Evolutionary conservation across 2,329 filamentous ascomycete species (phyloP).

Genomic region (Trichoderma guizhouense): DNA sequence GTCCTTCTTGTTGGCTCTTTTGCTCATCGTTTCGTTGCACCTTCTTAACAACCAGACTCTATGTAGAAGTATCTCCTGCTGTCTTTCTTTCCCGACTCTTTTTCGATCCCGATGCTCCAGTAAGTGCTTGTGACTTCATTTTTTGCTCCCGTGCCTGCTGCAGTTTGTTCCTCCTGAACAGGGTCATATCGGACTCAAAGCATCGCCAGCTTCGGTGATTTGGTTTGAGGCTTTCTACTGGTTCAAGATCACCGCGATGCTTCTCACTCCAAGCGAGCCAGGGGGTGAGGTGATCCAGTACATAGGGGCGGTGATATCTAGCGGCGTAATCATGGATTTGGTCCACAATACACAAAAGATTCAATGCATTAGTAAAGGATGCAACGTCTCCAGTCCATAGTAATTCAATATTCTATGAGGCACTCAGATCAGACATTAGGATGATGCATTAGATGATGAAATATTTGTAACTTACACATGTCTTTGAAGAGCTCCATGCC

Average conservation of each 20-base stretch:
- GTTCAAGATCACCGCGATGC: not conserved
- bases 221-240: not conserved
- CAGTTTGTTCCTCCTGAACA: not conserved
- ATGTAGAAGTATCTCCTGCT: not conserved
- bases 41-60: not conserved
- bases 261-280: not conserved
- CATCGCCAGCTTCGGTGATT: not conserved
- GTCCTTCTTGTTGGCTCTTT: not conserved
- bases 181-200: not conserved
- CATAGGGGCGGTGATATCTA: not conserved
- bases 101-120: not conserved
- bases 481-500: not conserved
- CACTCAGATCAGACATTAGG: not conserved
- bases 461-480: not conserved
- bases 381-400: not conserved
- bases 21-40: not conserved
- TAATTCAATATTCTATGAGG: not conserved
- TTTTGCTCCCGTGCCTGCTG: not conserved
- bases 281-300: not conserved
- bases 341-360: not conserved
- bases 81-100: fast-evolving
- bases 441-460: not conserved
- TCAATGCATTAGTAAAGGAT: not conserved
- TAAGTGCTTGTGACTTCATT: not conserved
- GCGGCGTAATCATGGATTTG: not conserved